Conservation (phyloP, 345 rosid genomes). For the Gossypium bickii region DNA sequence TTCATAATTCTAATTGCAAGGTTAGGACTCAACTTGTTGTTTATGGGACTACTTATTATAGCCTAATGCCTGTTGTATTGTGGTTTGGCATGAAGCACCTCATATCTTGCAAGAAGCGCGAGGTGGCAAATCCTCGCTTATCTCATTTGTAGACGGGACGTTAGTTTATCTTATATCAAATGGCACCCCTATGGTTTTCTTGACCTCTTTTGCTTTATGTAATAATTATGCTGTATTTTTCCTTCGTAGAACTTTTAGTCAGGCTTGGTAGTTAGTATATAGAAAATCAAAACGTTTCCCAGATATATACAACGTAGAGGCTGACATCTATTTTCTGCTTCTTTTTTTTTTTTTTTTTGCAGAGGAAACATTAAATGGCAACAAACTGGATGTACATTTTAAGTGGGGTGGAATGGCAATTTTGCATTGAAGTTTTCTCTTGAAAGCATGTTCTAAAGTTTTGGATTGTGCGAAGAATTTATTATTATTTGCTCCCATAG, state of each 20-base stretch:
- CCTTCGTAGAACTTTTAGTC: not conserved
- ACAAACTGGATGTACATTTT: not conserved
- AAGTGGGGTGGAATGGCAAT: not conserved
- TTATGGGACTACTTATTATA: not conserved
- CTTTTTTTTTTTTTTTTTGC: not conserved
- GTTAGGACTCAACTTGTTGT: not conserved
- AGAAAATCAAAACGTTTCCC: not conserved
- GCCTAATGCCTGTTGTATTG: not conserved
- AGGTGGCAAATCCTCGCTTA: not conserved
- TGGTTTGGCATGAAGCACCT: not conserved
- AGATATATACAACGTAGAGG: not conserved
- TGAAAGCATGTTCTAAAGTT: not conserved
- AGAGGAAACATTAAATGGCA: constrained; percentile 13
- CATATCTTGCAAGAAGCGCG: not conserved
- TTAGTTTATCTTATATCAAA: not conserved
- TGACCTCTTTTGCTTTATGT: not conserved
- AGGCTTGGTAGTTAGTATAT: not conserved
- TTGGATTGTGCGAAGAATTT: not conserved
- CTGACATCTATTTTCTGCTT: not conserved
- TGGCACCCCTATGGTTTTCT: not conserved
- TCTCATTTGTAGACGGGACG: not conserved
- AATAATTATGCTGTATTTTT: not conserved
- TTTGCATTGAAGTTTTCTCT: not conserved
- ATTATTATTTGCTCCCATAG: not conserved
- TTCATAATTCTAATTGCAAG: not conserved